Base-by-base conservation (phyloP, 306 rosid species). In the Corylus heterophylla region DNA sequence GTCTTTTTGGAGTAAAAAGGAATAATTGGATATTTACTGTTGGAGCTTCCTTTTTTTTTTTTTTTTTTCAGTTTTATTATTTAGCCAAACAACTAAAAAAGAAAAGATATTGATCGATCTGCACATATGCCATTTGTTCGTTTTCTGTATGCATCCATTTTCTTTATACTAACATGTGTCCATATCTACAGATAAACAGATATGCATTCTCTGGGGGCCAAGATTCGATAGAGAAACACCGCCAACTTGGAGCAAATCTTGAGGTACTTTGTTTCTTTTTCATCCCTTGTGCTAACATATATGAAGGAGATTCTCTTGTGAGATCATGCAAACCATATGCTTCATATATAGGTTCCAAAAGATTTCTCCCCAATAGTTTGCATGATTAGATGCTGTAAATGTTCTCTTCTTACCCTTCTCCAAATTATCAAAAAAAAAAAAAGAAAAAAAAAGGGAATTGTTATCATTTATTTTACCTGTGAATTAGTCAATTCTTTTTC, bases 161-260 rank as follows among this genome's bases (percentile, higher is more conserved):
- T 67, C 42, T 39, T 78, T 67, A 66, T 22, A 76, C 1, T 37
- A 62, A 64, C 64, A 72, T 82, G 18, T 74, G 76, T 78, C 76
- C 70, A 77, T 80, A 54, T 86, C 49, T 83, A 74, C 93, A 92
- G 98, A 74, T 95, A 80, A 92, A 92, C 83, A 87, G 50, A 61
- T 76, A 89, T 82, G 98, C 98, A 42, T 95, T 92, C 79, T 95
- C 98, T 59, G 98, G 98, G 44, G 98, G 98, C 66, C 98, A 91
- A 87, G 98, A 95, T 89, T 89, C 98, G 16, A 49, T 90, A 29
- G 98, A 91, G 84, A 89, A 92, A 84, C 99, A 95, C 81, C 88
- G 97, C 77, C 86, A 88, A 83, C 86, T 80, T 52, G 99, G 99
- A 54, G 97, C 97, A 75, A 89, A 93, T 89, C 93, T 94, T 0